phyloP scores from a whole-genome alignment of 2,329 filamentous ascomycete species.

The Monosporascus sp. region DNA sequence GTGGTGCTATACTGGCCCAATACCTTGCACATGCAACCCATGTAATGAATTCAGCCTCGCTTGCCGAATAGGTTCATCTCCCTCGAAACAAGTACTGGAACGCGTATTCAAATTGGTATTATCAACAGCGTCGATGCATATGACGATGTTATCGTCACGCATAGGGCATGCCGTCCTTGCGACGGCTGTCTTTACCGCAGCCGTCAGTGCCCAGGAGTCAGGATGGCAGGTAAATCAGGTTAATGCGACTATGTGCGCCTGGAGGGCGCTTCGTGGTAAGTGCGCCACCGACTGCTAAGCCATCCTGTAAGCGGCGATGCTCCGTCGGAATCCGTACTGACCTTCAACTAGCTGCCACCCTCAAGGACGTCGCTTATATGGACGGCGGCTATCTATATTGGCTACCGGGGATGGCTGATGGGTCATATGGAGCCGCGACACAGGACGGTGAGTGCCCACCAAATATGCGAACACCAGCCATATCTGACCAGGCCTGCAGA shows the following conservation, averaged over 20 bases:
- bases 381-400: constrained; percentile 57
- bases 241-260: constrained; percentile 55
- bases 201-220: constrained; percentile 35
- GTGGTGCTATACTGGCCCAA: constrained; percentile 2
- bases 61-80: constrained; percentile 2
- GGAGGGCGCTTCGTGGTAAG: constrained; percentile 38
- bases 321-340: constrained; percentile 17
- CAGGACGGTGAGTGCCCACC: constrained; percentile 36
- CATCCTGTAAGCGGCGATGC: not conserved
- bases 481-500: constrained; percentile 29
- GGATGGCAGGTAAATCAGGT: constrained; percentile 47
- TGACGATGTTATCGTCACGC: constrained; percentile 24
- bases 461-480: not conserved
- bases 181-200: constrained; percentile 21
- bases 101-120: constrained; percentile 7
- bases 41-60: constrained; percentile 18
- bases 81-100: constrained; percentile 5
- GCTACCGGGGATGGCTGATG: constrained; percentile 43
- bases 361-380: constrained; percentile 59
- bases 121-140: constrained; percentile 9
- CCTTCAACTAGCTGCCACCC: constrained; percentile 47
- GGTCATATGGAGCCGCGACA: constrained; percentile 21
- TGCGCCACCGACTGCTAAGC: not conserved
- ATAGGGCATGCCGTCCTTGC: constrained; percentile 20
- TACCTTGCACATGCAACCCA: constrained; percentile 7